Base-by-base conservation (phyloP, 805 yeast species). In the Clavispora asparagi region DNA sequence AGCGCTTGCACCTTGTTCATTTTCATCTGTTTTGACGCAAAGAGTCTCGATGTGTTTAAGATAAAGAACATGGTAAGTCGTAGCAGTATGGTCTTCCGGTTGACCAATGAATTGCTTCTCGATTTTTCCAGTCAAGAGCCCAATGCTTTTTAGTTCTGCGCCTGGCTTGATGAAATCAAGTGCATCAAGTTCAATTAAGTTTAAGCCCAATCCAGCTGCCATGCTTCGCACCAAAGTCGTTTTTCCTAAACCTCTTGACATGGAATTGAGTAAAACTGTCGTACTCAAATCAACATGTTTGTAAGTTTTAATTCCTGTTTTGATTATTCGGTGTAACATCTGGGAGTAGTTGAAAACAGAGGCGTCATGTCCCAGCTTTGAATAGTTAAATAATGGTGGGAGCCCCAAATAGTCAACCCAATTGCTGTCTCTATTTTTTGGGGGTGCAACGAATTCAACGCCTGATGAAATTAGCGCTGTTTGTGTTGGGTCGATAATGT, bases 201-300 rank as follows among this genome's bases (percentile, higher is more conserved):
- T 84, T 8, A 82, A 63, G 0, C 97, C 96, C 28, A 83, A 61
- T 28, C 77, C 77, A 8, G 68, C 61, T 0, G 87, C 74, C 1
- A 81, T 58, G 45, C 78, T 77, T 42, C 74, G 63, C 0, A 88
- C 79, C 23, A 87, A 57, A 0, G 84, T 79, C 0, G 85, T 61
- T 58, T 92, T 92, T 0, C 99, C 99, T 7, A 87, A 80, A 8
- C 86, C 89, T 44, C 95, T 70, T 28, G 82, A 77, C 55, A 81
- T 67, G 4, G 97, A 87, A 42, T 76, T 78, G 19, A 94, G 60
- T 25, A 90, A 60, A 0, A 90, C 66, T 0, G 88, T 75, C 0
- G 95, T 83, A 41, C 74, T 76, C 30, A 87, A 57, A 2, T 71
- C 63, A 1, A 70, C 59, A 14, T 61, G 62, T 4, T 70, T 56